Evolutionary conservation across 768 basidiomycete genomes (phyloP).

Genomic region (Collybia mongolica): DNA sequence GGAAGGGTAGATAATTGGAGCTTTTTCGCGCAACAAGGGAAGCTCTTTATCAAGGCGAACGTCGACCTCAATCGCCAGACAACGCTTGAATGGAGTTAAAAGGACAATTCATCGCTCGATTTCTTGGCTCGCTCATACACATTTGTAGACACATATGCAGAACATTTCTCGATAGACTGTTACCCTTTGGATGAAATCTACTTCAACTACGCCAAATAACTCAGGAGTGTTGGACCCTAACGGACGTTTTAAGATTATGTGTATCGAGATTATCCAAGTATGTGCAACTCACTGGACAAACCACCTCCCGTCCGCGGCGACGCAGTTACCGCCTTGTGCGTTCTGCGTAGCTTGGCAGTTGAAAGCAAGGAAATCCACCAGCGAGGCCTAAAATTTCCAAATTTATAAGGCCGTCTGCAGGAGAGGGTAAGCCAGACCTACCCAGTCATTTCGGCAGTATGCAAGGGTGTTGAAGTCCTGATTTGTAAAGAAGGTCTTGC

Average conservation of each 20-base stretch:
- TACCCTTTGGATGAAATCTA: not conserved
- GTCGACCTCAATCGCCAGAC: conserved; percentile 40
- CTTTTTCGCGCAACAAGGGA: conserved; percentile 36
- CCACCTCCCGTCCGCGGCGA: conserved; percentile 42
- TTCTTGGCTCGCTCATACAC: too few relatives aligned
- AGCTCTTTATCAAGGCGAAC: conserved; percentile 36
- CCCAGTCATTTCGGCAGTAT: conserved; percentile 51
- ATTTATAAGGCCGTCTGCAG: not conserved
- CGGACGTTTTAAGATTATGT: not conserved
- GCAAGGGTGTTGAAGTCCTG: conserved; percentile 35
- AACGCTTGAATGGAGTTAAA: conserved; percentile 24
- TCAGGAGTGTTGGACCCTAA: conserved; percentile 19
- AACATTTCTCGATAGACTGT: not conserved
- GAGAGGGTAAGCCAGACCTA: conserved; percentile 18
- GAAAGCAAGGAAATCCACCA: conserved; percentile 25
- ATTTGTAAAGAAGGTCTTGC: conserved; percentile 48
- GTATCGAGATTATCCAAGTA: not conserved
- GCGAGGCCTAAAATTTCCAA: not conserved
- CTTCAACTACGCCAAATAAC: not conserved
- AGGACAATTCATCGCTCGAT: not conserved
- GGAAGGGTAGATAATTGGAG: conserved; percentile 30
- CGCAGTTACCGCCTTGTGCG: conserved; percentile 46
- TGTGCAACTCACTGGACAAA: conserved; percentile 45
- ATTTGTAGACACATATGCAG: not conserved
- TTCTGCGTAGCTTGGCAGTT: conserved; percentile 45